Evolutionary conservation across 2,329 filamentous ascomycete genomes (phyloP).

Genomic region (Waltergamsia citrina): DNA sequence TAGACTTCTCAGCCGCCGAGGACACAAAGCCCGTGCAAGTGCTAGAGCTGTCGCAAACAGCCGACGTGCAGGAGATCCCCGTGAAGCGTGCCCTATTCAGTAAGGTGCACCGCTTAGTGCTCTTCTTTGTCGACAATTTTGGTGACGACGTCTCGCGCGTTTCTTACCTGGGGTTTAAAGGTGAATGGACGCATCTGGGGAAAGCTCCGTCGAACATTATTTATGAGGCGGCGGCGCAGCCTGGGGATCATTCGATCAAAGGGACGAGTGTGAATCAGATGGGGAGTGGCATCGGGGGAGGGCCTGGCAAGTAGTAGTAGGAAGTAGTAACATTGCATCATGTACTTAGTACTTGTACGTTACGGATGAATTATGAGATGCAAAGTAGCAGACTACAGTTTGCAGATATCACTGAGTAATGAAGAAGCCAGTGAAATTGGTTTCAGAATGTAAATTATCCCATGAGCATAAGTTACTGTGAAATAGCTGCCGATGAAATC

Average conservation of each 20-base stretch:
- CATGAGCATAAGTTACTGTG: too few relatives aligned
- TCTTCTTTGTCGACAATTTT: slow-evolving; percentile 94
- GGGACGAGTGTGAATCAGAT: slow-evolving; percentile 44
- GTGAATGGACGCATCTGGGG: slow-evolving; percentile 83
- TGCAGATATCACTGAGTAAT: too few relatives aligned
- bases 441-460: too few relatives aligned
- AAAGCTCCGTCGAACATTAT: slow-evolving; percentile 65
- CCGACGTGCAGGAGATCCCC: slow-evolving; percentile 77
- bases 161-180: slow-evolving; percentile 84
- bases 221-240: slow-evolving; percentile 92
- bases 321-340: too few relatives aligned
- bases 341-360: too few relatives aligned
- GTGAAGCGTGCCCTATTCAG: slow-evolving; percentile 86
- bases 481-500: too few relatives aligned
- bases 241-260: slow-evolving; percentile 69
- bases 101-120: slow-evolving; percentile 67
- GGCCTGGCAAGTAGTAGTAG: too few relatives aligned
- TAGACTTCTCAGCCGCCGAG: slow-evolving; percentile 74
- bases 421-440: too few relatives aligned
- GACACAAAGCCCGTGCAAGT: slow-evolving; percentile 64
- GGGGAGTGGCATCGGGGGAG: slow-evolving; percentile 42
- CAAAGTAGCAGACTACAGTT: too few relatives aligned
- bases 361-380: too few relatives aligned
- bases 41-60: slow-evolving; percentile 67
- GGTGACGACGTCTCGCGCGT: slow-evolving; percentile 71